These are phyloP conservation scores for Collybia nuda DNA, from an alignment of 768 basidiomycete species.

Conservation along the genomic window DNA sequence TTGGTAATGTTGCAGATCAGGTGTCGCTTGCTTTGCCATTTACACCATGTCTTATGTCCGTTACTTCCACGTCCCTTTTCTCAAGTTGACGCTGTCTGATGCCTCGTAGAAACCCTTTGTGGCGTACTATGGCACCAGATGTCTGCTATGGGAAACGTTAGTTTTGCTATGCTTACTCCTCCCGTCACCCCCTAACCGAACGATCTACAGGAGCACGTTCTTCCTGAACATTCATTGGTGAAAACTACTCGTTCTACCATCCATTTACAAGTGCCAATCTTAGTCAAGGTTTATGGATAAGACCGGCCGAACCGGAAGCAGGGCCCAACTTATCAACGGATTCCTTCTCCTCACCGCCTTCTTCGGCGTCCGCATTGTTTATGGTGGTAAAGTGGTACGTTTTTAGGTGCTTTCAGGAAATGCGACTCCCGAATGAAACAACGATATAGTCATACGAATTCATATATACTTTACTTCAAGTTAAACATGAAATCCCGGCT, in stretches of 20 bases:
- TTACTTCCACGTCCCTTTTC: slow-evolving; percentile 6
- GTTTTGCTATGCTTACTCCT: slow-evolving; percentile 17
- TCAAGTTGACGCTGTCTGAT: background rate
- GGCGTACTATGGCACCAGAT: slow-evolving; percentile 75
- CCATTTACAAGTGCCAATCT: too few species aligned
- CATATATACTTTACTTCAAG: slow-evolving; percentile 53
- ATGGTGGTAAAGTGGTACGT: slow-evolving; percentile 55
- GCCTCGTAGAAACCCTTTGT: slow-evolving; percentile 65
- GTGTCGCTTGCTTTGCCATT: slow-evolving; percentile 60
- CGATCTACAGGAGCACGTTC: slow-evolving; percentile 62
- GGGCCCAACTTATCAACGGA: slow-evolving; percentile 71
- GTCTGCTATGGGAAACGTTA: slow-evolving; percentile 81
- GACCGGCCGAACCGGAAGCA: slow-evolving; percentile 66
- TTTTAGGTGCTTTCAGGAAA: background rate
- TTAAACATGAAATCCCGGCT: slow-evolving; percentile 53
- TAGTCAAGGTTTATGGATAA: slow-evolving; percentile 67
- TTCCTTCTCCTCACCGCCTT: slow-evolving; percentile 64
- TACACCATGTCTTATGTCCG: slow-evolving; percentile 73
- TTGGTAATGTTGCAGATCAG: slow-evolving; percentile 26
- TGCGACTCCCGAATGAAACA: background rate
- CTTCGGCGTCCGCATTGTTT: slow-evolving; percentile 68
- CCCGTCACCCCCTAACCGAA: slow-evolving; percentile 2
- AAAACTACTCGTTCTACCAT: too few species aligned
- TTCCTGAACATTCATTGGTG: slow-evolving; percentile 90
- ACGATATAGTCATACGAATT: slow-evolving; percentile 62